Conservation (phyloP, 2,329 filamentous ascomycete species). For the Ophiosphaerella herpotricha region DNA sequence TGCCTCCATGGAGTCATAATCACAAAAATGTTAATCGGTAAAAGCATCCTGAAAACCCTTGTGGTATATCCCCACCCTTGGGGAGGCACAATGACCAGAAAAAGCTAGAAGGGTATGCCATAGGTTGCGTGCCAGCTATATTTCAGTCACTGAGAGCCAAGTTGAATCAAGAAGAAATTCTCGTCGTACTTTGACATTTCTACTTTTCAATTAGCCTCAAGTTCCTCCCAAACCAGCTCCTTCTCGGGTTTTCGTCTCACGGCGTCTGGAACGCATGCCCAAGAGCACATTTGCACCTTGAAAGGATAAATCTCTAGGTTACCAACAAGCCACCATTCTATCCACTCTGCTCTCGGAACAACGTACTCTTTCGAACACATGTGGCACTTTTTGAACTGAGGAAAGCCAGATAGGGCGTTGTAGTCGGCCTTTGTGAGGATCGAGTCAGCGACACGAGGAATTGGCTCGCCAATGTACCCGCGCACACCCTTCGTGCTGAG, state of each 20-base stretch:
- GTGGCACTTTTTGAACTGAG: conserved; percentile 30
- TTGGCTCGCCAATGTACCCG: conserved; percentile 4
- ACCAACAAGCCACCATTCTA: conserved; percentile 33
- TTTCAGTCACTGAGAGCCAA: too few species aligned
- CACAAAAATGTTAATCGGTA: too few species aligned
- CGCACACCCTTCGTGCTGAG: conserved; percentile 8
- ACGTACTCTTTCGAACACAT: conserved; percentile 33
- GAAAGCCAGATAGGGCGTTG: conserved; percentile 17
- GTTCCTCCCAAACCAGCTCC: conserved; percentile 2
- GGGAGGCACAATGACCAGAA: too few species aligned
- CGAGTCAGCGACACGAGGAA: conserved; percentile 12
- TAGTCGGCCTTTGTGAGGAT: conserved; percentile 20
- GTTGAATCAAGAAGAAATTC: too few species aligned
- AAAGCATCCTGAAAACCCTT: too few species aligned
- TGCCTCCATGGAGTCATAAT: too few species aligned
- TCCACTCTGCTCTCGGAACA: conserved; percentile 36
- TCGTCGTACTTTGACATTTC: too few species aligned
- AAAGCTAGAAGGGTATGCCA: too few species aligned
- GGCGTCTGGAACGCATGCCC: conserved; percentile 34
- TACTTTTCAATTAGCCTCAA: too few species aligned
- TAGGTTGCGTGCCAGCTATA: too few species aligned
- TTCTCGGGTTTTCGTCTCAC: conserved; percentile 18
- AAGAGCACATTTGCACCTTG: conserved; percentile 36
- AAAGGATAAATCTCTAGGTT: conserved; percentile 17
- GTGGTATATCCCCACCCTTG: too few species aligned